Evolutionary conservation across 2,329 filamentous ascomycete species (phyloP).

Genomic region (Colletotrichum kahawae): DNA sequence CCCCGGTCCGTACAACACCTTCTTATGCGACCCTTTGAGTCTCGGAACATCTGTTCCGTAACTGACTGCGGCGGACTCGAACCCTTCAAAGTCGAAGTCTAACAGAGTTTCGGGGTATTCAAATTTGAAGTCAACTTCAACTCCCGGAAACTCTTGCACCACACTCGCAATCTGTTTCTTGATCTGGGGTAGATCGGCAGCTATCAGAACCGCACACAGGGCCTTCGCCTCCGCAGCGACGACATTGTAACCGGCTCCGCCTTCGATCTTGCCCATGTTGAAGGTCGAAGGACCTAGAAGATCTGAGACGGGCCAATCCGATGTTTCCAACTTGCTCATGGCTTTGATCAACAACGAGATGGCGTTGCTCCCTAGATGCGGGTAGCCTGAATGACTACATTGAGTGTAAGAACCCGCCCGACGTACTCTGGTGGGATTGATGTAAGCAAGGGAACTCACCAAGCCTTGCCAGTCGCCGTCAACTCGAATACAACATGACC

Average conservation of each 20-base stretch:
- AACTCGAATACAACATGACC: constrained; percentile 66
- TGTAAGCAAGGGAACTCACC: constrained; percentile 6
- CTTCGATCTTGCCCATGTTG: constrained; percentile 19
- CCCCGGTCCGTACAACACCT: constrained; percentile 25
- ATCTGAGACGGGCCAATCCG: not conserved
- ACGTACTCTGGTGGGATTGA: not conserved
- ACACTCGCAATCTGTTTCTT: not conserved
- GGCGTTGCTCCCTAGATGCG: not conserved
- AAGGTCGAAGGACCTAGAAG: constrained; percentile 20
- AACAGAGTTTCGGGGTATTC: constrained; percentile 16
- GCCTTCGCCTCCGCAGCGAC: constrained; percentile 4
- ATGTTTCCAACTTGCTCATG: not conserved
- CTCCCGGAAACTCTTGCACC: constrained; percentile 3
- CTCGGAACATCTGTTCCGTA: constrained; percentile 25
- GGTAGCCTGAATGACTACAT: not conserved
- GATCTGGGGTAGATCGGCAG: not conserved
- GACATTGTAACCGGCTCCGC: constrained; percentile 22
- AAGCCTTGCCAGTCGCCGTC: constrained; percentile 65
- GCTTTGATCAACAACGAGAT: not conserved
- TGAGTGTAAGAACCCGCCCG: not conserved
- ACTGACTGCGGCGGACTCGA: constrained; percentile 18
- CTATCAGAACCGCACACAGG: not conserved
- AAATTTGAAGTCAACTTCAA: constrained; percentile 14
- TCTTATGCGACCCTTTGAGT: constrained; percentile 21
- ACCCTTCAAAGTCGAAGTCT: constrained; percentile 18